Base-by-base conservation (phyloP, 495 filamentous ascomycete species). In the Neurospora sp. region DNA sequence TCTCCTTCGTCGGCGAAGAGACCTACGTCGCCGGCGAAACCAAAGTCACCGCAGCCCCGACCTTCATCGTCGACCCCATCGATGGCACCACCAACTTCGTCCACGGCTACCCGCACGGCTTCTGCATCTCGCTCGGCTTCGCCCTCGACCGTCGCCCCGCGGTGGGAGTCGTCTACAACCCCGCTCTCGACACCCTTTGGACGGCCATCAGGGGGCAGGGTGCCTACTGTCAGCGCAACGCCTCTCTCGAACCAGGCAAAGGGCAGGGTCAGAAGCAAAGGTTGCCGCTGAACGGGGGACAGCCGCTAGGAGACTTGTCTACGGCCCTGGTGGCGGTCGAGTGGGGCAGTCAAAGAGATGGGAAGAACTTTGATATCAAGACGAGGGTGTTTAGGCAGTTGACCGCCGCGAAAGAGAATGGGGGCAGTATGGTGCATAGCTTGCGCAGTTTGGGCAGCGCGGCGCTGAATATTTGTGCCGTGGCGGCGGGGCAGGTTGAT, bases 51-150 rank as follows among this genome's bases (percentile, higher is more conserved):
- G 77, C 85, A 44, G 85, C 83, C 2, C 94, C 94, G 1, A 97
- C 94, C 66, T 97, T 97, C 83, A 88, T 97, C 81, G 89, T 92
- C 73, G 94, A 97, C 83, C 94, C 94, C 48, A 94, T 96, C 77
- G 94, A 97, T 83, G 94, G 94, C 73, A 96, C 93, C 14, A 89
- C 89, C 69, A 97, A 97, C 84, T 97, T 97, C 77, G 88, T 97
- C 7, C 94, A 97, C 82, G 85, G 85, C 71, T 92, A 93, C 83
- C 92, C 93, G 16, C 87, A 90, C 77, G 91, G 93, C 74, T 66
- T 66, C 14, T 93, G 90, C 83, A 90, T 97, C 78, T 94, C 92
- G 11, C 90, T 96, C 14, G 94, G 92, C 40, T 89, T 97, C 76
- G 87, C 89, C 42, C 77, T 93, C 69, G 79, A 86, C 75, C 87